Evolutionary conservation across 73 alveolate genomes (phyloP).

Genomic region (Symbiodinium natans): DNA sequence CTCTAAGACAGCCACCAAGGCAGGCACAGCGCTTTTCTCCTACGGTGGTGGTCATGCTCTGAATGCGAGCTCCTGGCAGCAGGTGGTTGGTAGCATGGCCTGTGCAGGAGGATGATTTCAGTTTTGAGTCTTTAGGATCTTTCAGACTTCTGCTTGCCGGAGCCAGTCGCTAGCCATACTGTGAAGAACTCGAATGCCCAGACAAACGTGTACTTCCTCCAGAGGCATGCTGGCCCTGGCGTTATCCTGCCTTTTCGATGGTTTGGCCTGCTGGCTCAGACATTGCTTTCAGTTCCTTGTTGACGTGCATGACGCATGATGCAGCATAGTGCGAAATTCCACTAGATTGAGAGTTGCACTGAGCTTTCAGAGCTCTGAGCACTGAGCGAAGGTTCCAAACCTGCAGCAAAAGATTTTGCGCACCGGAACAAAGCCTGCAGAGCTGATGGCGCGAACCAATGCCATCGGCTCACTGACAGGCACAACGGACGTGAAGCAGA

Average conservation of each 20-base stretch:
- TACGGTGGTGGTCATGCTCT: constrained; percentile 12
- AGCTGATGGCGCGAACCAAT: constrained; percentile 66
- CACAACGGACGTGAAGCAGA: too few relatives aligned
- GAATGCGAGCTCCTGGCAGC: constrained; percentile 9
- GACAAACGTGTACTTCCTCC: too few relatives aligned
- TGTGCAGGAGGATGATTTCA: too few relatives aligned
- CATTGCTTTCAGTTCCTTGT: too few relatives aligned
- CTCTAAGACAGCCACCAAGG: too few relatives aligned
- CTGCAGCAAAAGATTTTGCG: constrained; percentile 65
- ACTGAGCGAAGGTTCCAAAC: constrained; percentile 85
- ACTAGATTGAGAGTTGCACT: too few relatives aligned
- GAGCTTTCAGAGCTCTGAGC: too few relatives aligned
- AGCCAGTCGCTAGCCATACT: too few relatives aligned
- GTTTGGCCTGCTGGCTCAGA: constrained; percentile 14
- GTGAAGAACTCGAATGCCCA: too few relatives aligned
- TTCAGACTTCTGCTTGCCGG: too few relatives aligned
- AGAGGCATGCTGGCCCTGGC: constrained; percentile 51
- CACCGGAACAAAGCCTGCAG: neutral
- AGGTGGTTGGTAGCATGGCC: constrained; percentile 55
- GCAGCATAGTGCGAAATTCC: too few relatives aligned
- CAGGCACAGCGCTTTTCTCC: constrained; percentile 72
- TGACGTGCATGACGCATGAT: too few relatives aligned
- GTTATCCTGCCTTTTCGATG: constrained; percentile 53
- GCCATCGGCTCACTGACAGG: constrained; percentile 53
- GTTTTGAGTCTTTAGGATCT: neutral